phyloP scores from a whole-genome alignment of 83 land plant genomes.

The Diphasiastrum complanatum region DNA sequence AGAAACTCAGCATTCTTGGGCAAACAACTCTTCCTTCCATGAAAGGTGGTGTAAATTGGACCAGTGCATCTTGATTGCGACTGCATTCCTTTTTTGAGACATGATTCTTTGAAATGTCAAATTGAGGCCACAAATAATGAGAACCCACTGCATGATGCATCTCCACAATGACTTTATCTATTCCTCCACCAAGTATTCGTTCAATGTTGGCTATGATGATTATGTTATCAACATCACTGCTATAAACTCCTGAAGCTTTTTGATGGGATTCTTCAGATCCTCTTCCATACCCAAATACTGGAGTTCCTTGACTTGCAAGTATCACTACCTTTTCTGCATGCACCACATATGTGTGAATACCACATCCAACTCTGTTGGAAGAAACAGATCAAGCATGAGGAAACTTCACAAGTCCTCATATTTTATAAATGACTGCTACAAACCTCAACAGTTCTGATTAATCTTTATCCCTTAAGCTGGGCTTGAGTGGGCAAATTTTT shows the following conservation, averaged over 20 bases:
- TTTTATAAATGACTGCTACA: too few species aligned
- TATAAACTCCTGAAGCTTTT: constrained; percentile 16
- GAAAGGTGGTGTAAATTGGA: constrained; percentile 9
- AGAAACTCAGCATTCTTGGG: constrained; percentile 12
- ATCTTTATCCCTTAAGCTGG: too few species aligned
- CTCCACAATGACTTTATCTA: constrained; percentile 23
- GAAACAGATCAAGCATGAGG: too few species aligned
- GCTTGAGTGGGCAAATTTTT: too few species aligned
- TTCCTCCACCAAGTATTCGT: constrained; percentile 18
- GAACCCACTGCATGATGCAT: constrained; percentile 35
- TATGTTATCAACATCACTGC: constrained; percentile 36
- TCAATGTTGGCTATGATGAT: constrained; percentile 28
- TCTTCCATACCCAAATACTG: constrained; percentile 22
- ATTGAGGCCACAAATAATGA: constrained; percentile 28
- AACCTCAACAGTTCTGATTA: too few species aligned
- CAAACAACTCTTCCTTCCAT: constrained; percentile 25
- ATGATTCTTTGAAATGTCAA: constrained; percentile 8
- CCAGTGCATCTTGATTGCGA: constrained; percentile 13
- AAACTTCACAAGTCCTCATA: background rate
- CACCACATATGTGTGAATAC: background rate
- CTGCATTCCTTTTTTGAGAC: background rate
- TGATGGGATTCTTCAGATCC: constrained; percentile 6
- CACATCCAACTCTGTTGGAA: too few species aligned
- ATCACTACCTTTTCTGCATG: constrained; percentile 29
- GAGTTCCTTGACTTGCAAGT: constrained; percentile 25